These are phyloP conservation scores for Colletotrichum sp. DNA, from an alignment of 2,329 filamentous ascomycete genomes.

Conservation along the genomic window DNA sequence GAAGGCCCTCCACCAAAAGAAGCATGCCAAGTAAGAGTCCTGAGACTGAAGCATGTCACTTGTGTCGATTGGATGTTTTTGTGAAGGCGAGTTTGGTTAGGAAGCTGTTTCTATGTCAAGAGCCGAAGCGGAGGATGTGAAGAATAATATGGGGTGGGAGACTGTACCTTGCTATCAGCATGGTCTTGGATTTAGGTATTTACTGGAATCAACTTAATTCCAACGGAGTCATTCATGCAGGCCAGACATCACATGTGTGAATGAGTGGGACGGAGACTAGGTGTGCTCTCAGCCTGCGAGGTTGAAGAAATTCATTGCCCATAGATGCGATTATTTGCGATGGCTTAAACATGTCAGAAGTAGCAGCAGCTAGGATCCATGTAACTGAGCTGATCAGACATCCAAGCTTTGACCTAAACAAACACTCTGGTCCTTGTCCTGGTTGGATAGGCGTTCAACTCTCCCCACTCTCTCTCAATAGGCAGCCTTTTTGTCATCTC, in stretches of 20 bases:
- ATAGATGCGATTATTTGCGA: not conserved
- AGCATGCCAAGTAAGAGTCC: not conserved
- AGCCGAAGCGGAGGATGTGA: not conserved
- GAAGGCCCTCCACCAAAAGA: slow-evolving; percentile 28
- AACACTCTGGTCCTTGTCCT: not conserved
- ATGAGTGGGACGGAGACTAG: not conserved
- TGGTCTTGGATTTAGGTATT: not conserved
- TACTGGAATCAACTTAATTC: not conserved
- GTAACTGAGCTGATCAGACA: not conserved
- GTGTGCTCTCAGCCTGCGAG: not conserved
- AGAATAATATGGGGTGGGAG: not conserved
- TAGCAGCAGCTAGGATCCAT: not conserved
- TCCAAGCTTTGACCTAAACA: not conserved
- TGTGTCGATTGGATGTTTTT: not conserved
- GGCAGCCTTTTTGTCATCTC: not conserved
- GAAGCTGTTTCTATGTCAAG: not conserved
- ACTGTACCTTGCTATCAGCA: not conserved
- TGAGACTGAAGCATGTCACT: not conserved
- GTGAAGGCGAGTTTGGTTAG: not conserved
- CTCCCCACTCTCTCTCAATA: not conserved
- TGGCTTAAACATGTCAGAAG: not conserved
- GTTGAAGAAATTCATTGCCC: not conserved
- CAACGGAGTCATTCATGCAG: not conserved
- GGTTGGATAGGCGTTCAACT: not conserved
- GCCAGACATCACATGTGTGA: not conserved